Conservation (phyloP, 768 basidiomycete species). For the Tulasnella sp. region DNA sequence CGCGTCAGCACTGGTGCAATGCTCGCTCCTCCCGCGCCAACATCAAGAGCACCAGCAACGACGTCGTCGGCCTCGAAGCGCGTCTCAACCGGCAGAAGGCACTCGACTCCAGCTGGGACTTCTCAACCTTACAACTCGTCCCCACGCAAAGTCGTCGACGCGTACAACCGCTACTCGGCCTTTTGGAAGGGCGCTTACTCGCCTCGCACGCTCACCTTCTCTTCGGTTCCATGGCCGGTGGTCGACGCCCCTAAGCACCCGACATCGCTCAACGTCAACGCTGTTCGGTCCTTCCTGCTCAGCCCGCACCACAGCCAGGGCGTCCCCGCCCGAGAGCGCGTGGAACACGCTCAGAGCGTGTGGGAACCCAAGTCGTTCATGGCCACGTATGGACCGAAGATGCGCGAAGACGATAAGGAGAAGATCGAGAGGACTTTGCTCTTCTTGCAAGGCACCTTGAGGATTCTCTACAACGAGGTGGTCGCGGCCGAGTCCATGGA, state of each 20-base stretch:
- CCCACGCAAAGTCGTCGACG: constrained; percentile 5
- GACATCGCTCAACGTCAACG: constrained; percentile 12
- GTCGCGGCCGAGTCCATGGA: constrained; percentile 11
- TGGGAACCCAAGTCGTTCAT: constrained; percentile 19
- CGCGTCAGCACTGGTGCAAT: neutral
- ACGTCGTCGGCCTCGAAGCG: constrained; percentile 9
- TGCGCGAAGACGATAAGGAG: constrained; percentile 13
- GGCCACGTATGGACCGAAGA: neutral
- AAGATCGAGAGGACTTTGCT: constrained; percentile 19
- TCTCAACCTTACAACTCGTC: constrained; percentile 13
- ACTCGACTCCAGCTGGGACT: neutral
- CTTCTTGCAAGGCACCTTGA: constrained; percentile 23
- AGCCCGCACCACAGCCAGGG: constrained; percentile 15
- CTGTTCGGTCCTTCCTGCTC: constrained; percentile 21
- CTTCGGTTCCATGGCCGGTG: constrained; percentile 6
- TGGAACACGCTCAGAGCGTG: constrained; percentile 14
- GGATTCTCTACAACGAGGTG: constrained; percentile 17
- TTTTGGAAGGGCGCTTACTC: constrained; percentile 9
- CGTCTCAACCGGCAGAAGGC: constrained; percentile 2
- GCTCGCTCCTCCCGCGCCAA: neutral
- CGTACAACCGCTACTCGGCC: constrained; percentile 3
- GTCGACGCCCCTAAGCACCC: constrained; percentile 21
- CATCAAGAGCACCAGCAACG: neutral
- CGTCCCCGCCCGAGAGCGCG: constrained; percentile 3
- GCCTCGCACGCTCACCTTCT: constrained; percentile 19